These are phyloP conservation scores for Calonectria pseudoturangicola DNA, from an alignment of 2,329 filamentous ascomycete species.

Conservation along the genomic window DNA sequence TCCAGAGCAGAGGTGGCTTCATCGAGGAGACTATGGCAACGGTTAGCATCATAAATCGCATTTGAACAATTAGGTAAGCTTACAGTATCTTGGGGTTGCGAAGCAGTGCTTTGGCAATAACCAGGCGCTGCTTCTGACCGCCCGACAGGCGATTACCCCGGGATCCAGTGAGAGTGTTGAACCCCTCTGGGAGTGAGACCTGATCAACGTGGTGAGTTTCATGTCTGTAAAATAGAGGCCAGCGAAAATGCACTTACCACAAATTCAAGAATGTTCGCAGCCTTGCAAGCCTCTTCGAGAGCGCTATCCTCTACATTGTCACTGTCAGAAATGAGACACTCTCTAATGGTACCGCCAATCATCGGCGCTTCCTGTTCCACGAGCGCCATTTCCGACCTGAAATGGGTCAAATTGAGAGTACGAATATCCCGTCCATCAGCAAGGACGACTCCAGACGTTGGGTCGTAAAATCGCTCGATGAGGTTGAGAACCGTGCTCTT, in stretches of 20 bases:
- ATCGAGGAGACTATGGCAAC: neutral
- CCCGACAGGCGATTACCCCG: constrained; percentile 24
- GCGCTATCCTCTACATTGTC: neutral
- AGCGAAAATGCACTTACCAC: neutral
- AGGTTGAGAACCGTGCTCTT: constrained; percentile 24
- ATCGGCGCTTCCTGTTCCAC: constrained; percentile 28
- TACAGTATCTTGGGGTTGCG: constrained; percentile 30
- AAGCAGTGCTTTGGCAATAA: constrained; percentile 26
- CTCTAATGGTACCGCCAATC: constrained; percentile 14
- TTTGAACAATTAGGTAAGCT: neutral
- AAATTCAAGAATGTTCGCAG: constrained; percentile 29
- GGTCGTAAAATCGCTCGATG: constrained; percentile 15
- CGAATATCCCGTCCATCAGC: constrained; percentile 8
- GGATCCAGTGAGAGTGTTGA: constrained; percentile 25
- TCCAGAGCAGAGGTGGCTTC: constrained; percentile 31
- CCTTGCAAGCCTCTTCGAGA: constrained; percentile 24
- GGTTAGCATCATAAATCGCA: neutral
- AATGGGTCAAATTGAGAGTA: neutral
- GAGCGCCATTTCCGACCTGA: constrained; percentile 24
- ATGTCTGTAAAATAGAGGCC: neutral
- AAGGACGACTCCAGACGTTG: neutral
- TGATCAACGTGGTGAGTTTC: constrained; percentile 1
- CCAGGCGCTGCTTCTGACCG: constrained; percentile 30
- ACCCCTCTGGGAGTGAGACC: constrained; percentile 28
- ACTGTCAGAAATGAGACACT: constrained; percentile 18